Evolutionary conservation across 2,329 filamentous ascomycete genomes (phyloP), one percentile per base, ranked within the genome.

Genomic region (Fusarium continuum): DNA sequence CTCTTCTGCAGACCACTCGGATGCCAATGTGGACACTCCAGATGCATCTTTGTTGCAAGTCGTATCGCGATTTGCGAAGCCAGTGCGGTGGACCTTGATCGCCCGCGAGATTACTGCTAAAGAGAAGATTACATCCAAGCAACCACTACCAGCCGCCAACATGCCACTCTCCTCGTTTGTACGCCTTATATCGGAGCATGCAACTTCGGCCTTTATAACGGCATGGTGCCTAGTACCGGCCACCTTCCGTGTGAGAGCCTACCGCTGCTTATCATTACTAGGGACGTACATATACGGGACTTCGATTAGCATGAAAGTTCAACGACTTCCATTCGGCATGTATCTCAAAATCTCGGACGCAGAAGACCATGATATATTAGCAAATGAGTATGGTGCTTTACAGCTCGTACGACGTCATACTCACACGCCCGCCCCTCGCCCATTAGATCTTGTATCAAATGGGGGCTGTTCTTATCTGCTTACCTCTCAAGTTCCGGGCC

Each of bases 251-350:
- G n/a, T 46, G 7, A 2, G 9, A 0, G 10, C 28, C 4, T 47
- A 47, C 29, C 26, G 31, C 2, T 23, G 2, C 2, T 13, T 54
- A 5, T 35, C 1, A 0, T 4, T 11, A 3, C 0, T 29, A 7
- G 54, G 26, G 3, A 0, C 5, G 3, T 8, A 13, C 4, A 1
- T 4, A 2, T 47, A 47, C 4, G 41, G 29, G 0, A 4, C 26
- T 7, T 47, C 54, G 2, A 26, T 1, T 6, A 57, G 48, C 13
- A 4, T 57, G 1, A 47, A n/a, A 8, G 29, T 32, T 2, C 48
- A 47, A 26, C 45, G 10, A 6, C 35, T 56, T 3, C 56, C 52
- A 9, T 47, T 51, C 16, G 45, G 56, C 6, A 46, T 60, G n/a
- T 51, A 60, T 10, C 28, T 47, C 0, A 56, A 51, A 5, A 26